Percentiles rank a stretch among this genome's conserved stretches.
Conservation (phyloP, 805 yeast species). For the Yamadazyma insecticola region DNA sequence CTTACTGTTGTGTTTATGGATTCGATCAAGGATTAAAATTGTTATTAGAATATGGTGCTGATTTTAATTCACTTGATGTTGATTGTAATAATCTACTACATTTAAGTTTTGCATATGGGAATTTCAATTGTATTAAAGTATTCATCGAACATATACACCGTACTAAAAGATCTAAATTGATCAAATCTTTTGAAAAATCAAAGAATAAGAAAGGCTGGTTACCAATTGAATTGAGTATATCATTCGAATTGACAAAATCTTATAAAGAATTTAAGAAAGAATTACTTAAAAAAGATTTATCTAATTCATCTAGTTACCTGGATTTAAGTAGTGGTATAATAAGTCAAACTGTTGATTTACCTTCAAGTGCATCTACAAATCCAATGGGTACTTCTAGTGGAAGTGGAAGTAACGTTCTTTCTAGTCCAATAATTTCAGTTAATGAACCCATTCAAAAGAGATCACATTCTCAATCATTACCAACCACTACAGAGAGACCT, state of each 20-base stretch:
- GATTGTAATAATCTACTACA: conserved; percentile 37
- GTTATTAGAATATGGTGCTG: conserved; percentile 39
- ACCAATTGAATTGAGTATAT: conserved; percentile 27
- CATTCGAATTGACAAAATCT: conserved; percentile 21
- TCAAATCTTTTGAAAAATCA: conserved; percentile 17
- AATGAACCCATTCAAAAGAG: conserved; percentile 19
- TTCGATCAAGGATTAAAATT: conserved; percentile 36
- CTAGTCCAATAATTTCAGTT: conserved; percentile 30
- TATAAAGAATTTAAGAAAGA: conserved; percentile 22
- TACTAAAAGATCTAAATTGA: conserved; percentile 8
- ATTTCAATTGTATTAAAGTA: conserved; percentile 25
- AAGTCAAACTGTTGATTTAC: too few species aligned
- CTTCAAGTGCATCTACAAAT: background rate
- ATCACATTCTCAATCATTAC: conserved; percentile 31
- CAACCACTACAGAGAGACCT: conserved; percentile 20
- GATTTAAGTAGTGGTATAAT: too few species aligned
- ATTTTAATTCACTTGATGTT: conserved; percentile 22
- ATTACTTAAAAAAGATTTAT: conserved; percentile 8
- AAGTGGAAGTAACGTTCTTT: conserved; percentile 19
- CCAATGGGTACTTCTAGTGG: conserved; percentile 7
- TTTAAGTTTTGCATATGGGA: conserved; percentile 34
- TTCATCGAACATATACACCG: conserved; percentile 7
- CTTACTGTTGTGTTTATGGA: conserved; percentile 28
- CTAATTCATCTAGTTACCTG: background rate
- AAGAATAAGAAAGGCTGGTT: conserved; percentile 29